Conservation (phyloP, 768 basidiomycete species). For the Leccinum rimulosum region DNA sequence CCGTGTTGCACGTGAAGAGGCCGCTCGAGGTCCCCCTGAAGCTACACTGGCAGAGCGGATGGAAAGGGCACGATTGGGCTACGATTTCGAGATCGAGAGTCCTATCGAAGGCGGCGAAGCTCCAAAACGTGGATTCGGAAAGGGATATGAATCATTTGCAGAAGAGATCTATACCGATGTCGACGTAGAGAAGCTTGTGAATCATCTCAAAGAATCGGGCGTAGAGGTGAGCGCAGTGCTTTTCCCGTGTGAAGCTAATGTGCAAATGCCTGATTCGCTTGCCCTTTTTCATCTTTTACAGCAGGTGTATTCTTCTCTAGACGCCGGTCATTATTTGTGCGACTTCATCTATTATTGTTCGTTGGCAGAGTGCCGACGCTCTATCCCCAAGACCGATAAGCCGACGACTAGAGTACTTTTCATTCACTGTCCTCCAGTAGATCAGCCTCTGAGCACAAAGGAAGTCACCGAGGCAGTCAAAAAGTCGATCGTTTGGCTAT, state of each 20-base stretch:
- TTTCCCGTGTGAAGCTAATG: not conserved
- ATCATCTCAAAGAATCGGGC: slow-evolving; percentile 33
- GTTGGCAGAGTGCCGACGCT: slow-evolving; percentile 61
- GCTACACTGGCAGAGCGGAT: slow-evolving; percentile 27
- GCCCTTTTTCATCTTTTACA: slow-evolving; percentile 22
- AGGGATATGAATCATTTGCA: slow-evolving; percentile 35
- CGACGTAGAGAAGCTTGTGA: slow-evolving; percentile 36
- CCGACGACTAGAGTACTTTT: slow-evolving; percentile 51
- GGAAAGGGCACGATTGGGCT: slow-evolving; percentile 32
- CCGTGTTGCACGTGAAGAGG: slow-evolving; percentile 30
- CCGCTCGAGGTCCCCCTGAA: slow-evolving; percentile 14
- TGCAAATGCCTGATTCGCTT: slow-evolving; percentile 8
- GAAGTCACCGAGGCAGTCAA: slow-evolving; percentile 67
- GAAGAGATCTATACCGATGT: slow-evolving; percentile 38
- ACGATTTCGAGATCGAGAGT: slow-evolving; percentile 25
- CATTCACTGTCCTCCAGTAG: slow-evolving; percentile 69
- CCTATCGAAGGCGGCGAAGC: slow-evolving; percentile 29
- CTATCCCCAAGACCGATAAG: slow-evolving; percentile 29
- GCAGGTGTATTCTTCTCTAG: slow-evolving; percentile 72
- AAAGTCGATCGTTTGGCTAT: slow-evolving; percentile 61
- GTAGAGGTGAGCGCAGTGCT: slow-evolving; percentile 28
- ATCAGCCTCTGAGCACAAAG: slow-evolving; percentile 59
- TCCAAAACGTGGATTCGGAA: slow-evolving; percentile 35
- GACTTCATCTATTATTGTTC: slow-evolving; percentile 80
- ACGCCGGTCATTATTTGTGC: slow-evolving; percentile 73